phyloP scores from a whole-genome alignment of 805 yeast genomes.

The Zygosaccharomyces pseudorouxii region DNA sequence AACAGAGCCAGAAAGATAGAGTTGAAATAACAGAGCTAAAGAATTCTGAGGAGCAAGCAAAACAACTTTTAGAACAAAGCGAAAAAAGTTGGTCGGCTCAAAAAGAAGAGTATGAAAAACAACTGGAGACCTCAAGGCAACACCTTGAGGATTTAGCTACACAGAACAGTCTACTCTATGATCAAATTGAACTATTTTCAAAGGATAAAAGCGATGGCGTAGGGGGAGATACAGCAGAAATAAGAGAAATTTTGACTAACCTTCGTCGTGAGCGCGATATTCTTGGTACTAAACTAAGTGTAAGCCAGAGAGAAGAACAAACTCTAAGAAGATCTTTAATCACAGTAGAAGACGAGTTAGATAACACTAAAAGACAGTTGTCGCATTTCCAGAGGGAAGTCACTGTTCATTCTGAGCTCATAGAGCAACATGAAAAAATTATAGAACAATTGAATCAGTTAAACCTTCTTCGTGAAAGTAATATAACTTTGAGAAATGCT shows the following conservation, averaged over 20 bases:
- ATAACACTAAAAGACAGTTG: constrained; percentile 47
- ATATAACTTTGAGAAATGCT: constrained; percentile 56
- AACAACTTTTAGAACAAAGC: constrained; percentile 34
- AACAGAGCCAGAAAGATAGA: constrained; percentile 33
- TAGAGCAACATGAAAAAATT: constrained; percentile 42
- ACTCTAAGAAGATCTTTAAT: constrained; percentile 49
- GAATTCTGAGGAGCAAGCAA: constrained; percentile 32
- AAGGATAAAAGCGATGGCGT: constrained; percentile 12
- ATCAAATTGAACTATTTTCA: constrained; percentile 53
- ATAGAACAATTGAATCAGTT: constrained; percentile 55
- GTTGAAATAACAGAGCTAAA: constrained; percentile 25
- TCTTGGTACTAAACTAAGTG: constrained; percentile 53
- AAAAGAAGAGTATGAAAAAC: constrained; percentile 41
- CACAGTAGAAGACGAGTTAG: constrained; percentile 46
- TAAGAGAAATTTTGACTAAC: constrained; percentile 53
- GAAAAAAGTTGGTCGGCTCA: constrained; percentile 46
- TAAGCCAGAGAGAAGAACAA: constrained; percentile 49
- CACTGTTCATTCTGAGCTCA: constrained; percentile 19
- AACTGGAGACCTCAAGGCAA: constrained; percentile 41
- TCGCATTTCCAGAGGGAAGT: constrained; percentile 36
- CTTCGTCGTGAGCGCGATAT: constrained; percentile 74
- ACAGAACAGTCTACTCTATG: constrained; percentile 65
- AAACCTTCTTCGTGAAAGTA: constrained; percentile 63
- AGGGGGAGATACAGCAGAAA: constrained; percentile 23
- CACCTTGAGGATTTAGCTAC: constrained; percentile 53